Base-by-base conservation (phyloP, 352 stramenopile species). In the Peronosclerospora sorghi region DNA sequence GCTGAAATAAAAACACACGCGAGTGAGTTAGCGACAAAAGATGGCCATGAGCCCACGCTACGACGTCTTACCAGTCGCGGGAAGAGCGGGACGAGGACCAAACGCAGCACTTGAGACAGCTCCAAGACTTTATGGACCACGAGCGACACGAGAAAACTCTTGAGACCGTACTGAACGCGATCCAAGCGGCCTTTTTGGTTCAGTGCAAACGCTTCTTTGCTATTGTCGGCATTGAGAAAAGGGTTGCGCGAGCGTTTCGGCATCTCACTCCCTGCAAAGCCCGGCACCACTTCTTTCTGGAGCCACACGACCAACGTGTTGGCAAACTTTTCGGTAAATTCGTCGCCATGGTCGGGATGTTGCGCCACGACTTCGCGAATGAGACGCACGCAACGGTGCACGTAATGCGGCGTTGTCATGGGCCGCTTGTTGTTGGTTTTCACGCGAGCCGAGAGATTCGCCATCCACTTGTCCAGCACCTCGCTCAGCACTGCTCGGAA, bases 391-490 rank as follows among this genome's bases (percentile, higher is more conserved):
- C 81, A 93, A 14, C 78, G 81, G 32, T 93, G 81, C 15, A 93
- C 48, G 41, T 91, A 89, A 32, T 88, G 76, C 8, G 81, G 81
- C 6, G 74, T 86, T 46, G 81, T 81, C 44, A 91, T 85, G 15
- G 78, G 79, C 7, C 79, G 68, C 37, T 75, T 73, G 48, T 65
- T 82, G 48, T 86, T 87, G 8, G 51, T 69, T 37, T 86, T 87
- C 15, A 70, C 59, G 1, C 74, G 59, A 18, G 67, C 57, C 4
- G 61, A 70, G 8, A 88, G 66, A 30, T 78, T 86, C 13, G 75
- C 73, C 73, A 90, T 86, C 81, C 81, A 93, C 48, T 93, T 93
- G 57, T 93, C 78, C 81, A 93, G 90, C 4, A 76, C 71, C 48
- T 93, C 81, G 36, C 65, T 88, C 26, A 93, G 55, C 19, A 91